Percentiles rank a stretch among this genome's conserved stretches.
Evolutionary conservation across 192 early-diverging fungal species (phyloP).

Genomic region (Gaertneriomyces sp.): DNA sequence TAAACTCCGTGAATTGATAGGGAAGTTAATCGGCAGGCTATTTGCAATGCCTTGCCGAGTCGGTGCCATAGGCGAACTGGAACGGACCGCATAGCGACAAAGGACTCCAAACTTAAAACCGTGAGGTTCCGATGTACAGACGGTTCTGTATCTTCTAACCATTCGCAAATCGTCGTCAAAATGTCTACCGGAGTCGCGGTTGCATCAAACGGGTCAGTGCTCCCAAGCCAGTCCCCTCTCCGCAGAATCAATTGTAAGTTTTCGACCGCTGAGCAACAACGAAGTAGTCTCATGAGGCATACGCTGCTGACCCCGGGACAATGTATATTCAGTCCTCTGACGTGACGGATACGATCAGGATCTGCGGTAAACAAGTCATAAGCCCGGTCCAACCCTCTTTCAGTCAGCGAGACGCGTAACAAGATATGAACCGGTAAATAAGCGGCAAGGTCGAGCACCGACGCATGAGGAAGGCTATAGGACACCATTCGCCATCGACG

Average conservation of each 20-base stretch:
- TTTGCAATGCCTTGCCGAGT: too few species aligned
- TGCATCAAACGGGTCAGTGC: not conserved
- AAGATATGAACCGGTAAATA: slow-evolving; percentile 3
- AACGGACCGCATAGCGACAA: too few species aligned
- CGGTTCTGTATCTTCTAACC: too few species aligned
- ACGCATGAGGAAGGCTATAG: slow-evolving; percentile 7
- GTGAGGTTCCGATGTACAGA: too few species aligned
- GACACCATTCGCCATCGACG: slow-evolving; percentile 1
- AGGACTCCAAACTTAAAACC: too few species aligned
- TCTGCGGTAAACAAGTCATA: not conserved
- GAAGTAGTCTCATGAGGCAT: not conserved
- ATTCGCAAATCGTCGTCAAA: too few species aligned
- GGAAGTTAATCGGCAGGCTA: too few species aligned
- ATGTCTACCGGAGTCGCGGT: too few species aligned
- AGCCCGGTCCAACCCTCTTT: not conserved
- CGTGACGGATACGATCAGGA: not conserved
- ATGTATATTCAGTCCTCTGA: slow-evolving; percentile 7
- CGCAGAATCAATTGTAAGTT: not conserved
- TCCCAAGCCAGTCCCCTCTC: slow-evolving; percentile 5
- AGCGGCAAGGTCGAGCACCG: not conserved
- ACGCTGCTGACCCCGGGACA: not conserved
- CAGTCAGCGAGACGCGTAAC: slow-evolving; percentile 1
- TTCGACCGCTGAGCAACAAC: not conserved
- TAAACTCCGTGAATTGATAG: too few species aligned
- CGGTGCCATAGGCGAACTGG: too few species aligned